phyloP scores from a whole-genome alignment of 257 asterid species.

The Apocynum venetum region DNA sequence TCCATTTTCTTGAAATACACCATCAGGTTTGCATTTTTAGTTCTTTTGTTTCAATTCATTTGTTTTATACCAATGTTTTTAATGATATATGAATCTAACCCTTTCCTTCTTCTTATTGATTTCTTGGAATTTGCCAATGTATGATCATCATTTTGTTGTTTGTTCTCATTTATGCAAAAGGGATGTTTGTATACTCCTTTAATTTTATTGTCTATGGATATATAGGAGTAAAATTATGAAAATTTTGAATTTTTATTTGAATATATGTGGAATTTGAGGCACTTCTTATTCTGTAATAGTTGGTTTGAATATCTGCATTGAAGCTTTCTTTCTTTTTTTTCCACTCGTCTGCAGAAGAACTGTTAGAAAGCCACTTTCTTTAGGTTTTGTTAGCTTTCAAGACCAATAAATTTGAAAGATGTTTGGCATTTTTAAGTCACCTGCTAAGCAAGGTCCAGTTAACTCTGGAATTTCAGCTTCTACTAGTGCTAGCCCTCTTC shows the following conservation, averaged over 20 bases:
- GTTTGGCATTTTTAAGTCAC: constrained; percentile 74
- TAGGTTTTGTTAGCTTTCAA: background rate
- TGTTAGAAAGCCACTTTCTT: background rate
- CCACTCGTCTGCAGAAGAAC: background rate
- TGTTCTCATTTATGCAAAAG: background rate
- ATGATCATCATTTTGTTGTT: background rate
- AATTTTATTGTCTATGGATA: background rate
- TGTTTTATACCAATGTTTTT: background rate
- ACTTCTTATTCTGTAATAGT: background rate
- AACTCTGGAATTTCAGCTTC: constrained; percentile 28
- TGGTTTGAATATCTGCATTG: background rate
- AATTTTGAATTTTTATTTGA: background rate
- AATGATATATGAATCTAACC: background rate
- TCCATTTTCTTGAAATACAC: background rate
- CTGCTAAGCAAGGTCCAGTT: constrained; percentile 27
- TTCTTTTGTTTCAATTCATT: background rate
- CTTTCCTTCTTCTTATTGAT: background rate
- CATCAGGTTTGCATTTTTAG: constrained; percentile 5
- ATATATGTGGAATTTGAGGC: background rate
- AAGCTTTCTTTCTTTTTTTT: background rate
- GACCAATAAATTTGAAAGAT: constrained; percentile 25
- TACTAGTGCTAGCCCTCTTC: constrained; percentile 32
- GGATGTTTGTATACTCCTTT: background rate
- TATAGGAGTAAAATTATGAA: background rate
- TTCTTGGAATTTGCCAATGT: background rate